These are phyloP conservation scores for Aristolochia californica DNA, from an alignment of 164 flowering plant species.

Conservation along the genomic window DNA sequence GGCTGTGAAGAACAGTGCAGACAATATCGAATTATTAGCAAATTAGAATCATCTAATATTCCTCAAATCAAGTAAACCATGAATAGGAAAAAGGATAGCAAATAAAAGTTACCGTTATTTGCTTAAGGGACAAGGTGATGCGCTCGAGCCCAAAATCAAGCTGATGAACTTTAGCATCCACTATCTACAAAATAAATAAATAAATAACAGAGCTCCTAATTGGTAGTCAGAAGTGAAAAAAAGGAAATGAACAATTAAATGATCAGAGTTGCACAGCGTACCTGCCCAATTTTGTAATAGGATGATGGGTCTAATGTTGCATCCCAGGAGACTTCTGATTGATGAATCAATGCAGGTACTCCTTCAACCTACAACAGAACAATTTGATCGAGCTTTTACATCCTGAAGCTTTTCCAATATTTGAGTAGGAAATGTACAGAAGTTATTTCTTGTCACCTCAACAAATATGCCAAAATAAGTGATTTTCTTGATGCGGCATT, in stretches of 20 bases:
- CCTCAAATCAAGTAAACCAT: too few species aligned
- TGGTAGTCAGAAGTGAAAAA: background rate
- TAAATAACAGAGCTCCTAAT: background rate
- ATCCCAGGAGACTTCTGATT: slow-evolving; percentile 96
- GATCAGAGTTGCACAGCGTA: slow-evolving; percentile 10
- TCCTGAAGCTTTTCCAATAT: background rate
- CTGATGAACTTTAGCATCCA: slow-evolving; percentile 91
- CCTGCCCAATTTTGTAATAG: slow-evolving; percentile 86
- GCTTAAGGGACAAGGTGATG: slow-evolving; percentile 74
- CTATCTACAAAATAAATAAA: slow-evolving; percentile 36
- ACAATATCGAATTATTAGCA: background rate
- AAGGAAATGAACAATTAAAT: background rate
- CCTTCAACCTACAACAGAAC: slow-evolving; percentile 66
- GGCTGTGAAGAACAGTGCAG: slow-evolving; percentile 41
- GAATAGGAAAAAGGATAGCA: too few species aligned
- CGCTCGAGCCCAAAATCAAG: slow-evolving; percentile 78
- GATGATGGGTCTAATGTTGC: slow-evolving; percentile 65
- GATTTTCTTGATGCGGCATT: slow-evolving; percentile 70
- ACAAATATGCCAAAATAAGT: slow-evolving; percentile 89
- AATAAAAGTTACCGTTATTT: slow-evolving; percentile 42
- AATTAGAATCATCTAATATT: background rate
- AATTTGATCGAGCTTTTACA: slow-evolving; percentile 3
- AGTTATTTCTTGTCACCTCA: slow-evolving; percentile 40
- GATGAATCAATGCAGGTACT: slow-evolving; percentile 86
- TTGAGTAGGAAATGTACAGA: background rate